Base-by-base conservation (phyloP, 352 stramenopile genomes). In the Halophytophthora batemanensis region DNA sequence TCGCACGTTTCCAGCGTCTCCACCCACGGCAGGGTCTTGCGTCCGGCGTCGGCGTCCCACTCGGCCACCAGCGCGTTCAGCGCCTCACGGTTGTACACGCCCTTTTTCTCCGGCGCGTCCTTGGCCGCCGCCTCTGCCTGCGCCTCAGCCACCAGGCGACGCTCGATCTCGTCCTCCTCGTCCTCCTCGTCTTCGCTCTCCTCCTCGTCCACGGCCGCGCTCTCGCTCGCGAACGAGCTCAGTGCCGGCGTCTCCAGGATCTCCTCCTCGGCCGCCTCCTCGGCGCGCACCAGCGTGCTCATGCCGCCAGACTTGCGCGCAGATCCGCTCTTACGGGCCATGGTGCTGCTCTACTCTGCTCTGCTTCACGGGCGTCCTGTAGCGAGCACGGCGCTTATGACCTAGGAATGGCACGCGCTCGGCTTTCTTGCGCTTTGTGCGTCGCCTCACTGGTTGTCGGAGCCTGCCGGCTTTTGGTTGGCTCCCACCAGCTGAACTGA, bases 161-260 rank as follows among this genome's bases (percentile, higher is more conserved):
- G 81, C 56, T 92, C 81, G 35, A 92, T 67, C 65, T 91, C 80
- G 5, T 64, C 74, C 45, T 93, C 82, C 1, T 71, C 71, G 2
- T 44, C 45, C 14, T 81, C 69, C 8, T 79, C 77, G 28, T 75
- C 61, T 5, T 86, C 67, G 22, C 64, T 64, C 33, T 63, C 64
- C 40, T 50, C 55, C n/a, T 68, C 69, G 44, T 45, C 45, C 7
- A 2, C 23, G 13, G 45, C 40, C 14, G 54, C 53, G 7, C 41
- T 61, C 21, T 21, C 50, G 5, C 50, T 47, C 0, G 47, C 66
- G 6, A 82, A 67, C 38, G 70, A 74, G 38, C 77, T 89, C 19
- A 94, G 66, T 14, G 79, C 81, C 14, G 83, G 81, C 56, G 82
- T 90, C 69, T 91, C 78, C 17, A 93, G 76, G 46, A 93, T 91